Conservation (phyloP, 495 filamentous ascomycete species). For the Oleoguttula mirabilis region DNA sequence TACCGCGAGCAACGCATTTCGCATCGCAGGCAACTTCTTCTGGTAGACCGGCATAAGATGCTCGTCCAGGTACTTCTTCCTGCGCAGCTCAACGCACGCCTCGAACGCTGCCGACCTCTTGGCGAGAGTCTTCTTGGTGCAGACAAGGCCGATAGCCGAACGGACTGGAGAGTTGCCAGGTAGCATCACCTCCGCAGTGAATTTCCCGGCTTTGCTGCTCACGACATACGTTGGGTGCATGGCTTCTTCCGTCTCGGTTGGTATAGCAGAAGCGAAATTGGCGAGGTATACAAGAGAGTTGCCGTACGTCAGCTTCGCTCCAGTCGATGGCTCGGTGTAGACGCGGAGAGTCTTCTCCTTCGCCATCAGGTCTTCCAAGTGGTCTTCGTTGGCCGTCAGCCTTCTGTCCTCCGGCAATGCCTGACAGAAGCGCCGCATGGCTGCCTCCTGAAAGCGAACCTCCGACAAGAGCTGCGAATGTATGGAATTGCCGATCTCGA, state of each 20-base stretch:
- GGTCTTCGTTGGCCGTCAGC: slow-evolving; percentile 47
- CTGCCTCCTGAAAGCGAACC: slow-evolving; percentile 40
- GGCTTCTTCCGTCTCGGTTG: slow-evolving; percentile 45
- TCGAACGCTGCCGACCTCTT: slow-evolving; percentile 88
- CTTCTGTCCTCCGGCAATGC: slow-evolving; percentile 63
- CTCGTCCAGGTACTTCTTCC: slow-evolving; percentile 55
- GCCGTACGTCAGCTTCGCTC: slow-evolving; percentile 67
- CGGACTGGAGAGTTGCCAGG: slow-evolving; percentile 64
- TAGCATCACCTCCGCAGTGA: slow-evolving; percentile 68
- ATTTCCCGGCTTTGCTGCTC: slow-evolving; percentile 44
- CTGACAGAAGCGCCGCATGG: slow-evolving; percentile 64
- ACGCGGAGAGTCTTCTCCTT: slow-evolving; percentile 43
- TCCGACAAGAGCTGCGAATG: slow-evolving; percentile 47
- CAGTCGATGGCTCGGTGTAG: slow-evolving; percentile 54
- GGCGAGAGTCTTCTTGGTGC: slow-evolving; percentile 58
- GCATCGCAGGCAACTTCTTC: slow-evolving; percentile 68
- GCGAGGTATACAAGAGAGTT: slow-evolving; percentile 45
- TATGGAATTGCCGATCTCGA: slow-evolving; percentile 51
- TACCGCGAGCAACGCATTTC: slow-evolving; percentile 80
- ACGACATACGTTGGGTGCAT: slow-evolving; percentile 54
- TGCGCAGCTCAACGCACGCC: slow-evolving; percentile 58
- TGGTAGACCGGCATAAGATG: slow-evolving; percentile 61
- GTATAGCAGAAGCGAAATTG: slow-evolving; percentile 42
- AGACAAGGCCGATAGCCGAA: slow-evolving; percentile 48
- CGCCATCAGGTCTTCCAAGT: slow-evolving; percentile 40